Conservation (phyloP, 345 rosid species). For the Salix udensis region DNA sequence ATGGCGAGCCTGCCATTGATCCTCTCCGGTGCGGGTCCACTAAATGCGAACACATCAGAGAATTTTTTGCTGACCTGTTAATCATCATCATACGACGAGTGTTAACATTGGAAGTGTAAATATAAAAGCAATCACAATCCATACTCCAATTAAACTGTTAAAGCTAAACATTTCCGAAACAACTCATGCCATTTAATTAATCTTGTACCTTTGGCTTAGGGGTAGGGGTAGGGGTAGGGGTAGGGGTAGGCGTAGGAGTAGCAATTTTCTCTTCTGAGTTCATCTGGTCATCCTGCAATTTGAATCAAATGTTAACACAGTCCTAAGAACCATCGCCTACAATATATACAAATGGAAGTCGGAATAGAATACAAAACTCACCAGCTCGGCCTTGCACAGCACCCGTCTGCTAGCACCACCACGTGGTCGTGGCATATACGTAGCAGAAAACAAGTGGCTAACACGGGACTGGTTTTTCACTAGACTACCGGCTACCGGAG, state of each 20-base stretch:
- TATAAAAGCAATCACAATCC: background rate
- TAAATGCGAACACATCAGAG: conserved; percentile 60
- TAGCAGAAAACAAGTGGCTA: conserved; percentile 19
- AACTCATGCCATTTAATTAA: too few species aligned
- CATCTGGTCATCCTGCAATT: background rate
- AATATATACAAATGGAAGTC: background rate
- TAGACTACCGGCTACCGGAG: conserved; percentile 24
- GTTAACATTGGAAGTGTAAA: too few species aligned
- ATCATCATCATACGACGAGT: background rate
- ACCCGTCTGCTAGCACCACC: conserved; percentile 30
- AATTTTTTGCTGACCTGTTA: conserved; percentile 52
- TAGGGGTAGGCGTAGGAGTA: background rate
- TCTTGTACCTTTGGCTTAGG: conserved; percentile 4
- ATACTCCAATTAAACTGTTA: background rate
- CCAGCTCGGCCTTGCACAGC: conserved; percentile 47
- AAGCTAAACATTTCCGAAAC: too few species aligned
- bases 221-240: background rate
- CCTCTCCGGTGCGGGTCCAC: conserved; percentile 90
- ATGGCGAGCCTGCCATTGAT: conserved; percentile 85
- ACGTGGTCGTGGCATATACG: conserved; percentile 13
- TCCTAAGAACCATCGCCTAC: background rate
- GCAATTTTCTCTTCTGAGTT: background rate
- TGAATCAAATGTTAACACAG: too few species aligned
- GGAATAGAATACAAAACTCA: background rate
- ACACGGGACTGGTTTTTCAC: conserved; percentile 2